phyloP scores from a whole-genome alignment of 345 rosid species.

The Erysimum cheiranthoides region DNA sequence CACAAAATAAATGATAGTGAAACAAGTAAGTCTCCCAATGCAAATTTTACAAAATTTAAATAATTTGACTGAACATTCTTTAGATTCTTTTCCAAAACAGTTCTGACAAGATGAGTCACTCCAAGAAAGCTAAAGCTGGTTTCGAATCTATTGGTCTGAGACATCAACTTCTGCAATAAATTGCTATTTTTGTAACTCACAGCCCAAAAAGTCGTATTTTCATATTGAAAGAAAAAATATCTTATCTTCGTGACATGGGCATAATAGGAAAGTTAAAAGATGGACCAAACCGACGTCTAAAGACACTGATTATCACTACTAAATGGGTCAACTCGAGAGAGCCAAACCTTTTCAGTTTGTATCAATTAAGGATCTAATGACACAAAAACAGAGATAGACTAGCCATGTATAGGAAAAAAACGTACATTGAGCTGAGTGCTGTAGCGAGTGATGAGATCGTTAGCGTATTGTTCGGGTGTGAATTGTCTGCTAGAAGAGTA shows the following conservation, averaged over 20 bases:
- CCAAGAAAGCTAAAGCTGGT: neutral
- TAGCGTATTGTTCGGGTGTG: constrained; percentile 70
- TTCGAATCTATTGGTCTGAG: neutral
- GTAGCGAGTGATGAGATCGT: constrained; percentile 65
- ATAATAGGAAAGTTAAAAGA: neutral
- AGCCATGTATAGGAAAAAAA: constrained; percentile 9
- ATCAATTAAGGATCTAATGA: neutral
- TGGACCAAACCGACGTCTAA: neutral
- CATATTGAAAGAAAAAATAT: neutral
- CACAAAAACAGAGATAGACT: neutral
- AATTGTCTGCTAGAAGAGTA: constrained; percentile 66
- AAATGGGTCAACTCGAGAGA: neutral
- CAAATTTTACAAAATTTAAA: neutral
- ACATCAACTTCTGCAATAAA: neutral
- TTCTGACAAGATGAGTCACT: neutral
- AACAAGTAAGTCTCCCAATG: neutral
- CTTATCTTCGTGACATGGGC: neutral
- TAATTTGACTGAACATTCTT: neutral
- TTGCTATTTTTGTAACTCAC: neutral
- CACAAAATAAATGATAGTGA: neutral
- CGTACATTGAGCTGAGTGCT: constrained; percentile 64
- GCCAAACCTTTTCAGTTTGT: constrained; percentile 6
- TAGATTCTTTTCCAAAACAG: neutral
- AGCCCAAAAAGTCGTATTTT: neutral
- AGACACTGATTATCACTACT: neutral